phyloP scores from a whole-genome alignment of 2,329 filamentous ascomycete genomes.

The Biscogniauxia sp. region DNA sequence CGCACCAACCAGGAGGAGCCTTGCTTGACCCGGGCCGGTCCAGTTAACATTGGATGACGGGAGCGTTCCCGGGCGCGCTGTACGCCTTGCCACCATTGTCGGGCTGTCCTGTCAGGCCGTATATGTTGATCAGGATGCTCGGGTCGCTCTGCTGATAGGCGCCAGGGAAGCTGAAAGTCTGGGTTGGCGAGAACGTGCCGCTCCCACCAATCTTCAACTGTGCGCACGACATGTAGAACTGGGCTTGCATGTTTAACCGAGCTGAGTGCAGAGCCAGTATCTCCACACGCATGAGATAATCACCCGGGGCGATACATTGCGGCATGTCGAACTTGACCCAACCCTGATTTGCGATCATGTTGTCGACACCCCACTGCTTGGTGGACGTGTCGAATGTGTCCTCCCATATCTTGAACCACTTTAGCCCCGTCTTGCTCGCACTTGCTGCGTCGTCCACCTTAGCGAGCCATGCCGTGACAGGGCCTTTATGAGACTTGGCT shows the following conservation, averaged over 20 bases:
- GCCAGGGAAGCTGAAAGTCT: conserved; percentile 45
- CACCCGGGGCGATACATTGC: conserved; percentile 48
- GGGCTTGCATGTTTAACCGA: conserved; percentile 34
- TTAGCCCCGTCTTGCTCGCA: conserved; percentile 38
- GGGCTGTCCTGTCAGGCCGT: conserved; percentile 39
- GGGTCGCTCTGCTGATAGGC: conserved; percentile 44
- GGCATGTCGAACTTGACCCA: conserved; percentile 51
- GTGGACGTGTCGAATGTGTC: conserved; percentile 43
- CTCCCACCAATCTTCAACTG: conserved; percentile 40
- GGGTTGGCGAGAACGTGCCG: conserved; percentile 34
- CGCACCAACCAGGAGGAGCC: background rate
- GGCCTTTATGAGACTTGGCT: conserved; percentile 53
- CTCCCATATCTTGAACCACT: conserved; percentile 57
- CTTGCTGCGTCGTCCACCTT: conserved; percentile 51
- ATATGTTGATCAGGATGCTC: conserved; percentile 47
- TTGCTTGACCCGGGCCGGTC: background rate
- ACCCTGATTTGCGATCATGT: conserved; percentile 41
- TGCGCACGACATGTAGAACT: conserved; percentile 46
- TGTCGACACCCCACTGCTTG: conserved; percentile 49
- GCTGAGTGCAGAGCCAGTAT: conserved; percentile 53
- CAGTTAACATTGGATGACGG: conserved; percentile 27
- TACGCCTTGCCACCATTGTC: conserved; percentile 43
- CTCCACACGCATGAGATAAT: conserved; percentile 56
- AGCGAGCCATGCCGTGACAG: conserved; percentile 51
- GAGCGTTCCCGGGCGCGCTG: conserved; percentile 35